phyloP scores from a whole-genome alignment of 331 rosid genomes.

The Erythrophleum ivorense region DNA sequence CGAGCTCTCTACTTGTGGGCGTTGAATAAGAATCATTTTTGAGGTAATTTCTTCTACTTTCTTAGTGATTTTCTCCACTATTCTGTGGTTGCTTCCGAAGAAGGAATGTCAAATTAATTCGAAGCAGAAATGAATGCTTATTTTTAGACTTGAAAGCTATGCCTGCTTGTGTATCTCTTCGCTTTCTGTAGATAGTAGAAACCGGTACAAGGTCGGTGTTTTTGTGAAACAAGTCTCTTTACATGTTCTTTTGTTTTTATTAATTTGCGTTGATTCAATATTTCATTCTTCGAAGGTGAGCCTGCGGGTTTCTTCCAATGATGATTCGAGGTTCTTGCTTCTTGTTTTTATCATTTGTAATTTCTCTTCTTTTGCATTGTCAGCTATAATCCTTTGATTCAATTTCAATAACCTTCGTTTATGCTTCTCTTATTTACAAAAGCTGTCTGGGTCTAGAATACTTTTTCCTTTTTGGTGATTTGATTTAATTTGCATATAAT shows the following conservation, averaged over 20 bases:
- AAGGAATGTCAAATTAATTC: background rate
- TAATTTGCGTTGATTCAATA: background rate
- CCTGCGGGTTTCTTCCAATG: background rate
- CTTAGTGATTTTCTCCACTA: background rate
- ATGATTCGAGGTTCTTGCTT: background rate
- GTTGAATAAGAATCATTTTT: background rate
- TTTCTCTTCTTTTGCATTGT: background rate
- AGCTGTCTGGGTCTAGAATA: background rate
- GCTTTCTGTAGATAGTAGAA: background rate
- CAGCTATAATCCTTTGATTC: background rate
- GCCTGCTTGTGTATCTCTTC: background rate
- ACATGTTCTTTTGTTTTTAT: background rate
- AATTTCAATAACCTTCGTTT: slow-evolving; percentile 11
- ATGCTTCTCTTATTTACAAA: background rate
- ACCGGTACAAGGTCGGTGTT: slow-evolving; percentile 12
- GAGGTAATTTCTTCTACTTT: slow-evolving; percentile 35
- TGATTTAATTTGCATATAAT: background rate
- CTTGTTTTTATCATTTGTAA: background rate
- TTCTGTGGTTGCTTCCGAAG: background rate
- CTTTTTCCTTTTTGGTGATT: background rate
- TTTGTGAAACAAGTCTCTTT: background rate
- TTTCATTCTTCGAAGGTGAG: background rate
- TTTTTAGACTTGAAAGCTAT: background rate
- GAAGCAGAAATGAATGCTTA: background rate
- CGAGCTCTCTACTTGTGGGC: background rate